A percentile compares a stretch with the other conserved stretches of the same genome.
These are phyloP conservation scores for Naganishia liquefaciens DNA, from an alignment of 1,284 basidiomycete species.

Conservation along the genomic window DNA sequence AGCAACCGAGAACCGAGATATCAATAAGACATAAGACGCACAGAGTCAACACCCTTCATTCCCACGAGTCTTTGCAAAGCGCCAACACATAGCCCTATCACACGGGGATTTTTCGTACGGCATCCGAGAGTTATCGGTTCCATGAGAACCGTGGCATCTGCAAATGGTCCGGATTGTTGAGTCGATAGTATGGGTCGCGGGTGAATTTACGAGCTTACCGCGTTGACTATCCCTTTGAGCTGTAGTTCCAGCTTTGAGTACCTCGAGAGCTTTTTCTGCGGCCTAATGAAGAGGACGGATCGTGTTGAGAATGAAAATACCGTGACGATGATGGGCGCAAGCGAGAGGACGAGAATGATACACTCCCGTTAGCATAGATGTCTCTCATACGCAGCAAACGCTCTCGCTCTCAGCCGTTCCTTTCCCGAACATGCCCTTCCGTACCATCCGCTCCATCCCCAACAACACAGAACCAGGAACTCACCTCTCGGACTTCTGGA, in stretches of 20 bases:
- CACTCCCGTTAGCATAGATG: neutral
- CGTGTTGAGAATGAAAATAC: neutral
- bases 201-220: neutral
- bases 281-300: constrained; percentile 54
- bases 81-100: constrained; percentile 86
- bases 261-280: constrained; percentile 77
- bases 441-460: constrained; percentile 17
- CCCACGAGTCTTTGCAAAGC: constrained; percentile 88
- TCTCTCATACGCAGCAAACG: neutral
- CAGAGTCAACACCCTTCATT: constrained; percentile 73
- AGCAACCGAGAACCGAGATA: neutral
- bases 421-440: constrained; percentile 5
- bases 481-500: constrained; percentile 77
- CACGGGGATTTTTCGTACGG: constrained; percentile 88
- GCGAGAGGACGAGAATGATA: neutral
- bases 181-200: neutral
- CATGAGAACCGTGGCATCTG: constrained; percentile 76
- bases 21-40: constrained; percentile 36
- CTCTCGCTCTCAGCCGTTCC: neutral
- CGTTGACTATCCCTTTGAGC: constrained; percentile 1
- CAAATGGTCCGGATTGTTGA: constrained; percentile 34
- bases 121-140: constrained; percentile 92
- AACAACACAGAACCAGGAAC: constrained; percentile 27
- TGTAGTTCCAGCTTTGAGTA: constrained; percentile 60
- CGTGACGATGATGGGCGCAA: neutral